Evolutionary conservation across 768 basidiomycete species (phyloP).

Genomic region (Multifurca ochricompacta): DNA sequence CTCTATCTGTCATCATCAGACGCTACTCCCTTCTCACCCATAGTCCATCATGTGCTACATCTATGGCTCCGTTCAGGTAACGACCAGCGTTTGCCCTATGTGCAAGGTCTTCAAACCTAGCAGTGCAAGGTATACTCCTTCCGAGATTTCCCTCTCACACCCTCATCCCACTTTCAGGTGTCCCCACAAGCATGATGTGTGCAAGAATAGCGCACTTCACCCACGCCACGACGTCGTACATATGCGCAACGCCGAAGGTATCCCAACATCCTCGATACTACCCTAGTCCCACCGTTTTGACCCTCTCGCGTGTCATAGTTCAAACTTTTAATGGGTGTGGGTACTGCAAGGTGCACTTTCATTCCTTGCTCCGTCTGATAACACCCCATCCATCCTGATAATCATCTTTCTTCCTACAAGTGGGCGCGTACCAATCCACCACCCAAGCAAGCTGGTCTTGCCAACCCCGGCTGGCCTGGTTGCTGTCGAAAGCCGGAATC

Average conservation of each 20-base stretch:
- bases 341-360: constrained; percentile 69
- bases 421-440: constrained; percentile 61
- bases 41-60: constrained; percentile 59
- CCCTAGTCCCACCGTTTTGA: constrained; percentile 12
- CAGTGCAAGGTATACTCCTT: constrained; percentile 39
- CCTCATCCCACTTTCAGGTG: constrained; percentile 42
- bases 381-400: background rate
- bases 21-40: constrained; percentile 16
- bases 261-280: constrained; percentile 21
- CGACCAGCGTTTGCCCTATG: constrained; percentile 67
- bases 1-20: constrained; percentile 10
- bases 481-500: constrained; percentile 72
- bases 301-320: constrained; percentile 36
- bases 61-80: constrained; percentile 60
- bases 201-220: constrained; percentile 65
- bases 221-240: constrained; percentile 72
- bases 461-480: constrained; percentile 80
- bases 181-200: constrained; percentile 67
- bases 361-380: constrained; percentile 2
- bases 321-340: constrained; percentile 82
- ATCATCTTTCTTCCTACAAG: constrained; percentile 36
- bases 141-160: constrained; percentile 9
- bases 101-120: constrained; percentile 73
- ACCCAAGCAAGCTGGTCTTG: constrained; percentile 45
- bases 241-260: constrained; percentile 85